These are phyloP conservation scores for Lasiodiplodia hormozganensis DNA, from an alignment of 2,329 filamentous ascomycete species.

Conservation along the genomic window DNA sequence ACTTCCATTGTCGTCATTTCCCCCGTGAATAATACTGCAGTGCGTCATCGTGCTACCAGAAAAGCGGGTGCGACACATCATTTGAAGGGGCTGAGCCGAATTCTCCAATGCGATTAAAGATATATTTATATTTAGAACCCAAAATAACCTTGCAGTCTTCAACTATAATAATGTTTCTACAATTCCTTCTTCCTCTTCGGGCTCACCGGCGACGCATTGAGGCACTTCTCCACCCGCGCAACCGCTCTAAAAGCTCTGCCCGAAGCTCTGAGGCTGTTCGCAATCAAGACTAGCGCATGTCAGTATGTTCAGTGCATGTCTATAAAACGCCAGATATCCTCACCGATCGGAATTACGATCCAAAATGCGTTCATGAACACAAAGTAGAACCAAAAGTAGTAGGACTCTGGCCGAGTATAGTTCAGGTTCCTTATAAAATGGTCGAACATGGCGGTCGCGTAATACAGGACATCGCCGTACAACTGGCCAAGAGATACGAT, in stretches of 20 bases:
- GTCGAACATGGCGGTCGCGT: constrained; percentile 68
- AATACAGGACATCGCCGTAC: constrained; percentile 70
- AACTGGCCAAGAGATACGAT: constrained; percentile 69
- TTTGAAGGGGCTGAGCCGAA: not conserved
- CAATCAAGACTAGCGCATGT: constrained; percentile 39
- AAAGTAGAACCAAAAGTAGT: constrained; percentile 72
- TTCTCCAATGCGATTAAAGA: not conserved
- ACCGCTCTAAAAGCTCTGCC: constrained; percentile 45
- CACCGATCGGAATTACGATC: constrained; percentile 67
- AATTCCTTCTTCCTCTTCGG: constrained; percentile 39
- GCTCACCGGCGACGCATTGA: constrained; percentile 36
- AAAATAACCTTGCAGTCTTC: not conserved
- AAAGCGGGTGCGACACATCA: constrained; percentile 3
- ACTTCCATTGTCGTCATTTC: not conserved
- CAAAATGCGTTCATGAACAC: constrained; percentile 71
- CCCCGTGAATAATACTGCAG: not conserved
- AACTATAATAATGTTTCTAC: not conserved
- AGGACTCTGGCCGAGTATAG: constrained; percentile 67
- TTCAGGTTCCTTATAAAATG: constrained; percentile 60
- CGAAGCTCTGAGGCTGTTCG: constrained; percentile 42
- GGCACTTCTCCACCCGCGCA: constrained; percentile 43
- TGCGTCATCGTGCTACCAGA: constrained; percentile 14
- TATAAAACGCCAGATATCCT: constrained; percentile 39
- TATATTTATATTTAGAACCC: not conserved
- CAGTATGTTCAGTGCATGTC: constrained; percentile 14